A percentile compares a stretch with the other conserved stretches of the same genome.
phyloP scores from a whole-genome alignment of 2,329 filamentous ascomycete genomes.

The Arthrinium phaeospermum region DNA sequence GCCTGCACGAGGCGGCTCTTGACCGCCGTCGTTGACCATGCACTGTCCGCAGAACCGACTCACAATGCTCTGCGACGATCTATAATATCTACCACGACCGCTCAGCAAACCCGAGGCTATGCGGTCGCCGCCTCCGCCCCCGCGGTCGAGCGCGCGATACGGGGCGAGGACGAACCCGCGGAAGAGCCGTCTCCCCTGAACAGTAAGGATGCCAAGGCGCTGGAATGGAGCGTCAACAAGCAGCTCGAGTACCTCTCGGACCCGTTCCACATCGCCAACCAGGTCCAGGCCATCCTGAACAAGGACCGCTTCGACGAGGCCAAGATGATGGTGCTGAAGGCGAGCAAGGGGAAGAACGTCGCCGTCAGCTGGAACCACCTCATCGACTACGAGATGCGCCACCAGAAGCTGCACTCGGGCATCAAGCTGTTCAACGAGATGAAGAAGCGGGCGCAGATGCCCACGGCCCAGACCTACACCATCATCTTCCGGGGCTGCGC shows the following conservation, averaged over 20 bases:
- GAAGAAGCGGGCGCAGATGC: conserved; percentile 88
- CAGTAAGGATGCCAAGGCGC: neutral
- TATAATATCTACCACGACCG: neutral
- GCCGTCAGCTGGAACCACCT: conserved; percentile 88
- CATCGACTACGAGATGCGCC: conserved; percentile 72
- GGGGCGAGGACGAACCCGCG: neutral
- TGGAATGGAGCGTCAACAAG: conserved; percentile 49
- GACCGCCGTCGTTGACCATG: neutral
- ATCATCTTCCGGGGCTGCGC: conserved; percentile 80
- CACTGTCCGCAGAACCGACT: neutral
- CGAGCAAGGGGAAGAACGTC: conserved; percentile 68
- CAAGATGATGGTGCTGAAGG: conserved; percentile 68
- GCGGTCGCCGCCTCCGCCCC: neutral
- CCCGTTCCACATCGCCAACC: conserved; percentile 73
- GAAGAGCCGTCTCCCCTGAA: neutral
- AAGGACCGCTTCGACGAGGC: conserved; percentile 70
- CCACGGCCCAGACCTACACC: conserved; percentile 84
- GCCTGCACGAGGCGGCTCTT: conserved; percentile 15
- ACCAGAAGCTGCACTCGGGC: conserved; percentile 65
- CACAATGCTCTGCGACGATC: neutral
- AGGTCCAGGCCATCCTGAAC: conserved; percentile 66
- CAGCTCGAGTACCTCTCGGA: conserved; percentile 71
- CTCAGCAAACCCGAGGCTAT: neutral
- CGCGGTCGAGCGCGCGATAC: neutral
- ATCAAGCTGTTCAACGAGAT: conserved; percentile 96